Evolutionary conservation across 2,329 filamentous ascomycete species (phyloP), one percentile per base, ranked within the genome.

Genomic region (Trichoderma simmonsii): DNA sequence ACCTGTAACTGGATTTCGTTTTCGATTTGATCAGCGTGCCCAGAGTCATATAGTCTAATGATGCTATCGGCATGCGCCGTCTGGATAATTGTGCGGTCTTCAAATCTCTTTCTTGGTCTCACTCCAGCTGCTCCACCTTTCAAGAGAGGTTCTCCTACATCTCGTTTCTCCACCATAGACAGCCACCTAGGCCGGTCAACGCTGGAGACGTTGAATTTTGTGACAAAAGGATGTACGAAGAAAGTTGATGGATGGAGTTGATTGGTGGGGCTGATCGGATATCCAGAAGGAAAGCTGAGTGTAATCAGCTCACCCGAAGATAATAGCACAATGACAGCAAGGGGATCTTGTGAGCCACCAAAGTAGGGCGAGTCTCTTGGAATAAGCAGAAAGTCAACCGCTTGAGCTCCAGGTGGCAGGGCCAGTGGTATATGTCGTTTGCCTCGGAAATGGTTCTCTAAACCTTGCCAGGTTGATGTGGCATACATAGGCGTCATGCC

Each of bases 1-100:
- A 97, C 90, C 82, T 99, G 95, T 28, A 98, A 84, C 68, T 93
- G 87, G 4, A 86, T 85, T 14, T 89, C 87, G 77, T 98, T 98
- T 81, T 99, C 96, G 65, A 99, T 92, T 77, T 98, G 93, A 78
- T 99, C 96, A 15, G 90, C 93, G 77, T 97, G 93, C 0, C 96
- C 96, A 24, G 92, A 89, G 81, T 99, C 96, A 94, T 95, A 99
- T 7, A 98, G 85, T 36, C 95, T 88, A n/a, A 99, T 86, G 0
- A 93, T 97, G 68, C 95, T 94, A 81, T 99, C 96, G 3, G 92
- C 94, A 80, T 99, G 95, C 0, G 94, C 92, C 5, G 93, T 93
- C 73, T 95, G 92, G 7, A 97, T 87, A 59, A 98, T 89, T 71
- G 94, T 97, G 62, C 96, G 89, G 73, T 91, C 88, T 77, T 97